phyloP scores from a whole-genome alignment of 2,329 filamentous ascomycete species.

The Fusarium veterinarium region DNA sequence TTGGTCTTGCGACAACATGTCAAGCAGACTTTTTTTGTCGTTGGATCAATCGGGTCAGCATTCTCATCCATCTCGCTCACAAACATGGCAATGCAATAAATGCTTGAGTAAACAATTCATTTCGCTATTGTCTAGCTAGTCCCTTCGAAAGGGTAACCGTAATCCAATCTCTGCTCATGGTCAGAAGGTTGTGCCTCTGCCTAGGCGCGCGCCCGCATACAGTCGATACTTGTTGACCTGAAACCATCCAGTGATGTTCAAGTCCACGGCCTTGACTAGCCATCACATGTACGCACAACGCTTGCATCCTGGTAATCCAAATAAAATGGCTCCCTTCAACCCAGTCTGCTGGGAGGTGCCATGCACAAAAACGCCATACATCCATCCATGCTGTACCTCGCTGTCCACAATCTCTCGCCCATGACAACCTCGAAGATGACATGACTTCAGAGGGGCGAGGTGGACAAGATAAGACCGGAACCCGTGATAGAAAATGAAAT shows the following conservation, averaged over 20 bases:
- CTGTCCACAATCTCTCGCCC: conserved; percentile 34
- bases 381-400: conserved; percentile 43
- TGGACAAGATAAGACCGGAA: conserved; percentile 29
- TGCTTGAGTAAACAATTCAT: neutral
- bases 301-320: conserved; percentile 19
- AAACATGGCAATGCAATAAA: neutral
- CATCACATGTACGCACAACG: neutral
- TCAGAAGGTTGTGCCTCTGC: conserved; percentile 36
- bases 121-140: conserved; percentile 6
- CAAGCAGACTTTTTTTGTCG: neutral
- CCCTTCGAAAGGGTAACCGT: neutral
- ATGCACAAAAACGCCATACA: conserved; percentile 48
- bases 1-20: neutral
- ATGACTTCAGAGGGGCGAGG: conserved; percentile 28
- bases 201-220: neutral
- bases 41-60: neutral
- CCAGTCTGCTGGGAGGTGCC: conserved; percentile 22
- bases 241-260: conserved; percentile 14
- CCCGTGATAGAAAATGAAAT: conserved; percentile 27
- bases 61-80: neutral
- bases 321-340: conserved; percentile 19
- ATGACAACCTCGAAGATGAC: conserved; percentile 27
- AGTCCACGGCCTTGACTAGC: neutral
- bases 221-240: neutral
- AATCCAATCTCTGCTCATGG: conserved; percentile 15